These are phyloP conservation scores for Strobilomyces confusus DNA, from an alignment of 768 basidiomycete genomes.

Conservation along the genomic window DNA sequence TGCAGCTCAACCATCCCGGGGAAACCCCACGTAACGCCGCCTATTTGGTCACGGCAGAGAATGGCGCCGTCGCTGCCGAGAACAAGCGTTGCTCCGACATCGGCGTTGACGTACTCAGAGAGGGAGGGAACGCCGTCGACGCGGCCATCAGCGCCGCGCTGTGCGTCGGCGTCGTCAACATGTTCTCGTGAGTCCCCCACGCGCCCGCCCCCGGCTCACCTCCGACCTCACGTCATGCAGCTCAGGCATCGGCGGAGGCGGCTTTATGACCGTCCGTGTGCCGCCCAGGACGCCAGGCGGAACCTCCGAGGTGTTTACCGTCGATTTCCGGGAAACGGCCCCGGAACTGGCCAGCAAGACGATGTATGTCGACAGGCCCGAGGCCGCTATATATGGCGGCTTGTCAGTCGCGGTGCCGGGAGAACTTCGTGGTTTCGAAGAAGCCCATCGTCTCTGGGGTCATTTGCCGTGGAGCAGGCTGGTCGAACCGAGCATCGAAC, in stretches of 20 bases:
- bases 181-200: conserved; percentile 68
- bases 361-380: conserved; percentile 67
- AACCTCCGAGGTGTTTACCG: conserved; percentile 58
- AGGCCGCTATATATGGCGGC: conserved; percentile 65
- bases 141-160: conserved; percentile 76
- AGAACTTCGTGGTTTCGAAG: conserved; percentile 83
- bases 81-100: conserved; percentile 82
- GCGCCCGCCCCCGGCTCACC: conserved; percentile 1
- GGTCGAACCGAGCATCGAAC: conserved; percentile 65
- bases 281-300: conserved; percentile 45
- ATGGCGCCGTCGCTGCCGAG: conserved; percentile 89
- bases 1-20: not conserved
- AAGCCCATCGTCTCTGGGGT: conserved; percentile 82
- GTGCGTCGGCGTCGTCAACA: conserved; percentile 81
- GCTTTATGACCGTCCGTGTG: conserved; percentile 80
- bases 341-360: conserved; percentile 66
- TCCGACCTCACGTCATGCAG: conserved; percentile 30
- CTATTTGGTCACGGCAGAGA: conserved; percentile 55
- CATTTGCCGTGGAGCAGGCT: conserved; percentile 73
- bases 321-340: conserved; percentile 90
- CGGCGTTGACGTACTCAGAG: conserved; percentile 70
- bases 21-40: conserved; percentile 42
- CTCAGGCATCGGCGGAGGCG: conserved; percentile 84
- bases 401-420: conserved; percentile 88
- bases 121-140: conserved; percentile 90